Base-by-base conservation (phyloP, 2,329 filamentous ascomycete genomes). In the Fusarium sp. region DNA sequence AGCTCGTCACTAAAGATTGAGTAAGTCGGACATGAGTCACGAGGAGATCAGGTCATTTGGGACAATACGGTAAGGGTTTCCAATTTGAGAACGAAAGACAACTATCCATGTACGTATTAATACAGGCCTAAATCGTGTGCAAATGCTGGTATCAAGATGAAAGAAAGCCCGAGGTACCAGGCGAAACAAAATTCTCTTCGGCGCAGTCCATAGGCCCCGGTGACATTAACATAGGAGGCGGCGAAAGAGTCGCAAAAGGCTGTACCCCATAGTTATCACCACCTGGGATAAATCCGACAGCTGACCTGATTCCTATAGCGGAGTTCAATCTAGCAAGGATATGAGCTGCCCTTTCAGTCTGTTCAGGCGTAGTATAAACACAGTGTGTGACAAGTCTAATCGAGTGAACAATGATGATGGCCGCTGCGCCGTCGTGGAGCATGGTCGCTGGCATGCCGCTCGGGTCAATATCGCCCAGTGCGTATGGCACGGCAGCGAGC, bases 321-420 rank as follows among this genome's bases (percentile, higher is more conserved):
- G 67, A 72, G 38, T 82, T 78, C 17, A 82, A 71, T 18, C 80
- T 70, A 9, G 58, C 66, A 31, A 82, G 61, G 18, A 80, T 76
- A 12, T 62, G 59, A 24, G 44, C 55, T 7, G 79, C 76, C 28
- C 63, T 74, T 11, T 73, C 58, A 11, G 62, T 44, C 47, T 82
- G 81, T 5, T 66, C 69, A 1, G 75, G 54, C 11, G 73, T 79
- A 9, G 72, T 71, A 57, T 79, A 81, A 13, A 74, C 70, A 62
- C 80, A 82, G 24, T 75, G 75, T n/a, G 77, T 73, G 39, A 82
- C 74, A 39, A 82, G 70, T 38, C 79, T 77, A 41, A 82, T 78
- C 1, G 80, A 79, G 33, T 81, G 77, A 5, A 78, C 70, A 24
- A 81, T 81, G 48, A 80, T 58, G 18, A 82, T 76, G 20, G 78